A percentile compares a stretch with the other conserved stretches of the same genome.
These are phyloP conservation scores for Digitaria exilis DNA, from an alignment of 202 grass and related monocot genomes.

Conservation along the genomic window DNA sequence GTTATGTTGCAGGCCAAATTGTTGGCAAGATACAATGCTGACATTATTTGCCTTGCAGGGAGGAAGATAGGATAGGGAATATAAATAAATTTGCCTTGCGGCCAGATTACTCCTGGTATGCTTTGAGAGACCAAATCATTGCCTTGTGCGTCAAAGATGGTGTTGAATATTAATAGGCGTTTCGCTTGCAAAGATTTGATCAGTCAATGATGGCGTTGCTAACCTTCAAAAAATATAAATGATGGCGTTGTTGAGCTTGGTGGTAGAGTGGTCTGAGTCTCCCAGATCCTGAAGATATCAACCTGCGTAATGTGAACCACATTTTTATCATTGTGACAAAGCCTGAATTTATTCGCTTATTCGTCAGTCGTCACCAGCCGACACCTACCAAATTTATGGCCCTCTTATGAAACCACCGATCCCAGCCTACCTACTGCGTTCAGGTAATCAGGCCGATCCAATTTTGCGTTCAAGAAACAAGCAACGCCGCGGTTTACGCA, in stretches of 20 bases:
- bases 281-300: too few relatives aligned
- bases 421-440: not conserved
- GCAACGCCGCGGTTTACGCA: not conserved
- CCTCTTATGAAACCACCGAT: too few relatives aligned
- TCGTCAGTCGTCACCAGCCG: not conserved
- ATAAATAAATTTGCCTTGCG: not conserved
- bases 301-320: not conserved
- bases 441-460: not conserved
- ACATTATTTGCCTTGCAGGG: not conserved
- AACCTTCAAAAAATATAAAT: too few relatives aligned
- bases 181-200: not conserved
- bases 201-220: not conserved
- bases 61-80: not conserved
- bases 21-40: not conserved
- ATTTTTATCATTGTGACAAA: not conserved
- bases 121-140: slow-evolving; percentile 8
- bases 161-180: not conserved
- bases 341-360: not conserved
- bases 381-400: not conserved
- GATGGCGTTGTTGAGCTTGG: too few relatives aligned
- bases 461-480: too few relatives aligned
- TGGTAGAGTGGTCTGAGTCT: too few relatives aligned
- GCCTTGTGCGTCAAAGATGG: not conserved
- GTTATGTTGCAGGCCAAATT: not conserved
- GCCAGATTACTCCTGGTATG: not conserved